Evolutionary conservation across 2,329 filamentous ascomycete genomes (phyloP).

Genomic region (Aspergillus nomiae): DNA sequence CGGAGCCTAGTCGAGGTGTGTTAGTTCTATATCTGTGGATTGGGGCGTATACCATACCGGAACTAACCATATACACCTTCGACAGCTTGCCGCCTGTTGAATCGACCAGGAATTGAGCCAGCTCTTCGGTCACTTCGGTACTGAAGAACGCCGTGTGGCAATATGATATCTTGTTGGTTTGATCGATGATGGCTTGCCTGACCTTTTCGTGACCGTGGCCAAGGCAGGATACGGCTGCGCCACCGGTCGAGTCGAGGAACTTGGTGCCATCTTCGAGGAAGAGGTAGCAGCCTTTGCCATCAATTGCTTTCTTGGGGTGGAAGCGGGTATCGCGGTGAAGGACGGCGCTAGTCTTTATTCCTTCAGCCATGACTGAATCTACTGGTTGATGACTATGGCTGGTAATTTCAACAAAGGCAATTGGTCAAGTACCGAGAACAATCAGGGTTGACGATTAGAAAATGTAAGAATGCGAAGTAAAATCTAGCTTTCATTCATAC

Average conservation of each 20-base stretch:
- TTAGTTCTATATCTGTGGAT: background rate
- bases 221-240: constrained; percentile 71
- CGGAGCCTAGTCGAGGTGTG: constrained; percentile 56
- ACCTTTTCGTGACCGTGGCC: constrained; percentile 68
- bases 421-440: background rate
- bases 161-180: constrained; percentile 62
- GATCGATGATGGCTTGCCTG: constrained; percentile 58
- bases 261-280: constrained; percentile 56
- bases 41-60: constrained; percentile 46
- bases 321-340: constrained; percentile 56
- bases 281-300: constrained; percentile 55
- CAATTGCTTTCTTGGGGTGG: constrained; percentile 50
- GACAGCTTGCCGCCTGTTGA: constrained; percentile 57
- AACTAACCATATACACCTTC: constrained; percentile 59
- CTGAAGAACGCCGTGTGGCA: constrained; percentile 62
- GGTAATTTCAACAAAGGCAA: too few relatives aligned
- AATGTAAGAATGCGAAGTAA: background rate
- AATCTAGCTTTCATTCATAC: background rate
- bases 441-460: background rate
- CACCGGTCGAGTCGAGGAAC: constrained; percentile 72
- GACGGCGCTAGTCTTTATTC: constrained; percentile 34
- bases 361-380: background rate
- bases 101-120: constrained; percentile 53
- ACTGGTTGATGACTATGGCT: background rate
- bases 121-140: constrained; percentile 55